Percentiles rank a stretch among this genome's conserved stretches.
Evolutionary conservation across 2,329 filamentous ascomycete genomes (phyloP).

Genomic region (Epichloe brachyelytri): DNA sequence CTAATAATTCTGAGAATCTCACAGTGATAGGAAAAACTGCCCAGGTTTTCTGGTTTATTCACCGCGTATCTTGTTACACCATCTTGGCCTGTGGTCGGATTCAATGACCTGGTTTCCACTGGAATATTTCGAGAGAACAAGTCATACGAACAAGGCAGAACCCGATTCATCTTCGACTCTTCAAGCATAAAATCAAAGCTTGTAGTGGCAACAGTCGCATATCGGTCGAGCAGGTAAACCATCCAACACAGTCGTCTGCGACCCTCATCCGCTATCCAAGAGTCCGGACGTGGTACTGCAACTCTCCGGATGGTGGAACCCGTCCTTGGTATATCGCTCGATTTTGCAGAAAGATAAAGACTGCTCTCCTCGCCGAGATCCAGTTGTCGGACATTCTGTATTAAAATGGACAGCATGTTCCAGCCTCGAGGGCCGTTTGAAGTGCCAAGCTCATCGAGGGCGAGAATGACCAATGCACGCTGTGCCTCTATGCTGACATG

Average conservation of each 20-base stretch:
- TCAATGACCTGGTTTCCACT: slow-evolving; percentile 26
- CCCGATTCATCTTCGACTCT: slow-evolving; percentile 25
- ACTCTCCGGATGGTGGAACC: slow-evolving; percentile 22
- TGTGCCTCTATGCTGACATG: slow-evolving; percentile 26
- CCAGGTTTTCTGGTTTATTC: slow-evolving; percentile 28
- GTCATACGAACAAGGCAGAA: slow-evolving; percentile 31
- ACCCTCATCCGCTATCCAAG: slow-evolving; percentile 33
- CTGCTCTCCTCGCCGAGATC: slow-evolving; percentile 26
- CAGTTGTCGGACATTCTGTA: slow-evolving; percentile 26
- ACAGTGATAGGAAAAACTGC: slow-evolving; percentile 32
- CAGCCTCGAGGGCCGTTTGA: slow-evolving; percentile 30
- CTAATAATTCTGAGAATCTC: slow-evolving; percentile 30
- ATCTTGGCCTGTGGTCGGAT: slow-evolving; percentile 13
- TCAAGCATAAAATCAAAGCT: slow-evolving; percentile 29
- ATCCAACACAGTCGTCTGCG: slow-evolving; percentile 30
- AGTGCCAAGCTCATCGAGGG: slow-evolving; percentile 28
- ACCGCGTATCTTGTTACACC: slow-evolving; percentile 16
- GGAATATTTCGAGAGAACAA: slow-evolving; percentile 30
- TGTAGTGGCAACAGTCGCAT: slow-evolving; percentile 28
- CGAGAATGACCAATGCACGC: slow-evolving; percentile 27
- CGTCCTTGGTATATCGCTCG: slow-evolving; percentile 19
- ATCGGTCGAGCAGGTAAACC: slow-evolving; percentile 31
- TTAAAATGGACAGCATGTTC: slow-evolving; percentile 27
- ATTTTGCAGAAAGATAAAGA: slow-evolving; percentile 22
- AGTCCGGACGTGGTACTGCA: slow-evolving; percentile 22